A percentile compares a stretch with the other conserved stretches of the same genome.
Conservation (phyloP, 192 early-diverging fungal species). For the Backusella parvicylindrica region DNA sequence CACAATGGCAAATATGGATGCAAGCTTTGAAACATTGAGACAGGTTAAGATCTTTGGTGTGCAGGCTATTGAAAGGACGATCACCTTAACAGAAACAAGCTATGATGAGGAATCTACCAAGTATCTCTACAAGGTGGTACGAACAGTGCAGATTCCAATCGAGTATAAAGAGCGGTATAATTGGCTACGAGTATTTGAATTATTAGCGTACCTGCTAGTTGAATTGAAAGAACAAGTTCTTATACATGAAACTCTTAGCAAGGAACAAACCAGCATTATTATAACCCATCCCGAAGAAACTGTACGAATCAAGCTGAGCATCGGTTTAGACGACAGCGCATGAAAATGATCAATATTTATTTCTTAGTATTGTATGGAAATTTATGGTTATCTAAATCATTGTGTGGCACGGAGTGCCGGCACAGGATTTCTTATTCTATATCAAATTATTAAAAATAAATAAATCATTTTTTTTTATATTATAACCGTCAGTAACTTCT, state of each 20-base stretch:
- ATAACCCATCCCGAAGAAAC: constrained; percentile 14
- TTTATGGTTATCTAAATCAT: constrained; percentile 15
- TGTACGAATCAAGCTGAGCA: constrained; percentile 17
- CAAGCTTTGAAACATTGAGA: constrained; percentile 20
- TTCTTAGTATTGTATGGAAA: constrained; percentile 15
- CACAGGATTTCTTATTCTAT: constrained; percentile 16
- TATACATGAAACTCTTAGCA: constrained; percentile 18
- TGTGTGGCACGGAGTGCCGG: constrained; percentile 8
- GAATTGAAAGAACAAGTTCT: constrained; percentile 17
- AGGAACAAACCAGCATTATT: constrained; percentile 13
- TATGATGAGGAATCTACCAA: constrained; percentile 18
- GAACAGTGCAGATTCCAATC: constrained; percentile 15
- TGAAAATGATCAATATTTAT: constrained; percentile 18
- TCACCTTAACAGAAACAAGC: constrained; percentile 18
- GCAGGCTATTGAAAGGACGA: constrained; percentile 19
- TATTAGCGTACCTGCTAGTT: constrained; percentile 19
- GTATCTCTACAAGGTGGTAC: constrained; percentile 15
- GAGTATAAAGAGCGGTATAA: constrained; percentile 18
- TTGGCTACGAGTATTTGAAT: constrained; percentile 17
- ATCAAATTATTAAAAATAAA: background rate
- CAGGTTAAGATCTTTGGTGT: constrained; percentile 19
- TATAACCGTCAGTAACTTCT: background rate
- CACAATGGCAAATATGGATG: constrained; percentile 14
- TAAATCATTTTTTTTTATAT: background rate
- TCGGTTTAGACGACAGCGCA: constrained; percentile 17